phyloP scores from a whole-genome alignment of 192 early-diverging fungal species.

The Umbelopsis vinacea region DNA sequence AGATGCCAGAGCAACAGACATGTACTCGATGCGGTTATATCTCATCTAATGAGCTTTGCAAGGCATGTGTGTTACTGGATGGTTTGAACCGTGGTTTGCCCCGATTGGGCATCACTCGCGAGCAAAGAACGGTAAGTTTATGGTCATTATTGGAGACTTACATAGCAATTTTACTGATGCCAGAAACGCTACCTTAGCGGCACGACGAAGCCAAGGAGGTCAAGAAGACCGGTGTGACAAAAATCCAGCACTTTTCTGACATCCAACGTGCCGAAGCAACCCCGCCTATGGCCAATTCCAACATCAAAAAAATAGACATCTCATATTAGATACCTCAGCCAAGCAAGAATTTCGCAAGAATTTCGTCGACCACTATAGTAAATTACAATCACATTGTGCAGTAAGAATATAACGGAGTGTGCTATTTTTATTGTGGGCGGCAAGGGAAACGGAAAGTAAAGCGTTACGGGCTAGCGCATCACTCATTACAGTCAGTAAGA shows the following conservation, averaged over 20 bases:
- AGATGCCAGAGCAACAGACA: conserved; percentile 62
- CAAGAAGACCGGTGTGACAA: conserved; percentile 12
- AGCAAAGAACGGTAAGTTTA: conserved; percentile 44
- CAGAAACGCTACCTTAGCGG: background rate
- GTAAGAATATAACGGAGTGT: background rate
- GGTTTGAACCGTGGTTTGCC: conserved; percentile 90
- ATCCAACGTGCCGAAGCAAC: conserved; percentile 31
- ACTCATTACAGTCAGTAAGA: conserved; percentile 23
- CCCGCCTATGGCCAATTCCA: background rate
- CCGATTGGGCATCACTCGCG: conserved; percentile 63
- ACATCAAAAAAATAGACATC: conserved; percentile 3
- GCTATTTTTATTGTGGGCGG: too few relatives aligned
- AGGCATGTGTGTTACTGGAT: conserved; percentile 93
- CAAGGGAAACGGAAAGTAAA: background rate
- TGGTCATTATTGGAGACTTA: background rate
- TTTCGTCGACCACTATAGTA: background rate
- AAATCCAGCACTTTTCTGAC: conserved; percentile 38
- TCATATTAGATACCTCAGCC: conserved; percentile 17
- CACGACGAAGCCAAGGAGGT: background rate
- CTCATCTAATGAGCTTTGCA: conserved; percentile 88
- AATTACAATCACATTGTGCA: conserved; percentile 21
- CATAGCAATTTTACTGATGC: background rate
- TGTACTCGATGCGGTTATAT: conserved; percentile 96
- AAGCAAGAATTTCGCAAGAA: conserved; percentile 8
- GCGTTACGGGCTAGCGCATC: background rate